Base-by-base conservation (phyloP, 805 yeast genomes). In the Teunomyces pallodes region DNA sequence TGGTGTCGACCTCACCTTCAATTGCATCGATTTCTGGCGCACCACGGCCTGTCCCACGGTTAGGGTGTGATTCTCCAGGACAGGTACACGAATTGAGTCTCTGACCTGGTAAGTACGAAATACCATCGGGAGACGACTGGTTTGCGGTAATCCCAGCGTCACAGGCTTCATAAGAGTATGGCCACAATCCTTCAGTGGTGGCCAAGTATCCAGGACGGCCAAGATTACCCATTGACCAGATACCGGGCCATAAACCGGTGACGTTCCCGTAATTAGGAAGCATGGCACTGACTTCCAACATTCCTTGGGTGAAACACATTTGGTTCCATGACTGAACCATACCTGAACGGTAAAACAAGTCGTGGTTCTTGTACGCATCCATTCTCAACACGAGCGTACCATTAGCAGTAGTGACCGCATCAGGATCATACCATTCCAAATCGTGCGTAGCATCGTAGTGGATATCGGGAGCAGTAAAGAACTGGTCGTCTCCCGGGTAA, bases 131-230 rank as follows among this genome's bases (percentile, higher is more conserved):
- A 0, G 95, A 82, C 5, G 95, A 86, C 71, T 91, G 97, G 66
- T 91, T 91, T 12, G 96, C 87, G 2, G 97, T 90, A 54, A 90
- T 90, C 55, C 98, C 98, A 2, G 91, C 90, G 71, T 91, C 97
- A 69, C 97, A 91, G 3, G 81, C 65, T 31, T 86, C 85, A 64
- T 91, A 91, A 1, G 92, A 75, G 60, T 90, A 91, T 3, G 98
- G 97, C 98, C 98, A 91, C 26, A 87, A 85, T 50, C 97, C 97
- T 24, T 91, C 96, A 2, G 96, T 82, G 3, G 92, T 75, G 5
- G 96, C 89, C 71, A 82, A 69, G 62, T 81, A 91, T 9, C 98
- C 98, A 0, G 97, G 95, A 57, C 97, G 81, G 26, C 87, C 98
- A 54, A 91, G 74, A 61, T 91, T 91, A 40, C 97, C 97, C 82